Evolutionary conservation across 1,284 basidiomycete genomes (phyloP).

Genomic region (Gomphus bonarii): DNA sequence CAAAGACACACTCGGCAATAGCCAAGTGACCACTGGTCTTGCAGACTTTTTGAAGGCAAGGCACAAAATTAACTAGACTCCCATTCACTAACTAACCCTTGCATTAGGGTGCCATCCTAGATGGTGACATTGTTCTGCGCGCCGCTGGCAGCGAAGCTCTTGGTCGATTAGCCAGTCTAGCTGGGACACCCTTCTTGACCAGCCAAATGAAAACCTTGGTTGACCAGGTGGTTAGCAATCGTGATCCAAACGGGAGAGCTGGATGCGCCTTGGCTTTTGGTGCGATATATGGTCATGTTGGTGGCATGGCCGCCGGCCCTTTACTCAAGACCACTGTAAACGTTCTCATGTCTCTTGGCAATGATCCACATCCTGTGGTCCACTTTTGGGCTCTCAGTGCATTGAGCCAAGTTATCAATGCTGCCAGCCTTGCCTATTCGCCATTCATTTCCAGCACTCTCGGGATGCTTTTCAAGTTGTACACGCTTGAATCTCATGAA

Average conservation of each 20-base stretch:
- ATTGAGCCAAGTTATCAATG: slow-evolving; percentile 80
- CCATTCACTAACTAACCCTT: slow-evolving; percentile 10
- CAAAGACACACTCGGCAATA: slow-evolving; percentile 59
- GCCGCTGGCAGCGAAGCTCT: slow-evolving; percentile 83
- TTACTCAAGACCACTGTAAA: slow-evolving; percentile 95
- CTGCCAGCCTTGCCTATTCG: slow-evolving; percentile 87
- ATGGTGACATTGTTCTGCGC: slow-evolving; percentile 72
- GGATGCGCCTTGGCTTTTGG: slow-evolving; percentile 93
- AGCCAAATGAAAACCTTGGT: slow-evolving; percentile 87
- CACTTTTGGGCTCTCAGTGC: slow-evolving; percentile 91
- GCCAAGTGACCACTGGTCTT: slow-evolving; percentile 59
- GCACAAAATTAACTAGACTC: not conserved
- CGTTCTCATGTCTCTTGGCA: slow-evolving; percentile 89
- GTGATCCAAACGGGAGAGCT: slow-evolving; percentile 86
- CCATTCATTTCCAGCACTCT: slow-evolving; percentile 85
- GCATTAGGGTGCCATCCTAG: slow-evolving; percentile 68
- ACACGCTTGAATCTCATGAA: slow-evolving; percentile 88
- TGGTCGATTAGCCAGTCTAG: slow-evolving; percentile 78
- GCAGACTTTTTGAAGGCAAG: slow-evolving; percentile 71
- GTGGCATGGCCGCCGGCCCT: slow-evolving; percentile 87
- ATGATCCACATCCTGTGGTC: slow-evolving; percentile 94
- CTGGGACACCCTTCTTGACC: slow-evolving; percentile 79
- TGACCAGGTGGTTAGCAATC: slow-evolving; percentile 93
- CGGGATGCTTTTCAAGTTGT: slow-evolving; percentile 86
- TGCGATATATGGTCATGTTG: slow-evolving; percentile 88